Evolutionary conservation across 768 basidiomycete genomes (phyloP).

Genomic region (Cubamyces sp.): DNA sequence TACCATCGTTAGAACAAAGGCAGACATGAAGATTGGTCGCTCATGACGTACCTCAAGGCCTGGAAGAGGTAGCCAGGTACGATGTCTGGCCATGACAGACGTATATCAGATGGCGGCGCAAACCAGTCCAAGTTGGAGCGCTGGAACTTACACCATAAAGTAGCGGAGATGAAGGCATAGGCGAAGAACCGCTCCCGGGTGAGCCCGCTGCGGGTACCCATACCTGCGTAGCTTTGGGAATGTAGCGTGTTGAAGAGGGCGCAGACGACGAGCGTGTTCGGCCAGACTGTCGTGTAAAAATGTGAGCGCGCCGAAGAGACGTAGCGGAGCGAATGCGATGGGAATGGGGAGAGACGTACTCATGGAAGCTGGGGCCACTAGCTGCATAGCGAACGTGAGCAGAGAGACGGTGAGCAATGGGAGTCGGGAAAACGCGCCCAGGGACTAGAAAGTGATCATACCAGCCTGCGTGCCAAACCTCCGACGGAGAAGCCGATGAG

Average conservation of each 20-base stretch:
- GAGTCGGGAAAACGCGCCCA: conserved; percentile 28
- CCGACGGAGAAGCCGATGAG: conserved; percentile 38
- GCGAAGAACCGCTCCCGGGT: conserved; percentile 63
- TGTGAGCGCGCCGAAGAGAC: not conserved
- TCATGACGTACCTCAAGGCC: conserved; percentile 48
- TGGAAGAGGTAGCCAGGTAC: conserved; percentile 63
- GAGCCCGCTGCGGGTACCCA: conserved; percentile 55
- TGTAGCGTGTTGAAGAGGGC: conserved; percentile 78
- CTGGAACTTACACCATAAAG: conserved; percentile 44
- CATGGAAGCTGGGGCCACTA: conserved; percentile 34
- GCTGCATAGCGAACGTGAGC: conserved; percentile 17
- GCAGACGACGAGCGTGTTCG: conserved; percentile 68
- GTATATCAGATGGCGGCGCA: not conserved
- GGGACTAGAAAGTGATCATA: conserved; percentile 20
- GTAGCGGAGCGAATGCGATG: not conserved
- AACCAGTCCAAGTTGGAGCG: conserved; percentile 11
- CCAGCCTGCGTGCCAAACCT: conserved; percentile 41
- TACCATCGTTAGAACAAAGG: no score
- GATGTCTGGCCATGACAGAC: conserved; percentile 38
- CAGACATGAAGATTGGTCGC: no score
- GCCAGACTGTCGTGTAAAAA: conserved; percentile 57
- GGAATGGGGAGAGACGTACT: conserved; percentile 23
- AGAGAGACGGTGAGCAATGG: not conserved
- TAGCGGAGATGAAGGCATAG: conserved; percentile 51
- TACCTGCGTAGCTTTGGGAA: conserved; percentile 58